Conservation (phyloP, 768 basidiomycete species). For the Brasilioporus rufonigricans region DNA sequence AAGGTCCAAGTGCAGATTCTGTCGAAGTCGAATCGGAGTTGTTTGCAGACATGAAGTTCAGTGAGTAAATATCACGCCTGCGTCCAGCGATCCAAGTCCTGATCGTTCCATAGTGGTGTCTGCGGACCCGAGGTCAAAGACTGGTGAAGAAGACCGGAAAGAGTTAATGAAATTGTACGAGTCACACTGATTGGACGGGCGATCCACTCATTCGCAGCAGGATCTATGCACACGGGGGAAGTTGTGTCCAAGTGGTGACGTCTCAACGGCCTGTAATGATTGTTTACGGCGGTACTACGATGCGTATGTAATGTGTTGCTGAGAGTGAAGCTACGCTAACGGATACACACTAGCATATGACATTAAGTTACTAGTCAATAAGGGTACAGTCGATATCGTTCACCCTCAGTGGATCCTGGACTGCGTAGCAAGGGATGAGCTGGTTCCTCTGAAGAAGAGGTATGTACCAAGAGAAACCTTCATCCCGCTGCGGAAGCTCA, state of each 20-base stretch:
- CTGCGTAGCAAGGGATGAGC: constrained; percentile 58
- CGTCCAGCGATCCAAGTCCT: not conserved
- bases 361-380: constrained; percentile 67
- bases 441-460: constrained; percentile 67
- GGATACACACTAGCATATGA: constrained; percentile 54
- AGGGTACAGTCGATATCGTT: constrained; percentile 68
- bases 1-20: constrained; percentile 60
- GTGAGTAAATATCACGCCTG: constrained; percentile 42
- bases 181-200: not conserved
- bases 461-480: constrained; percentile 26
- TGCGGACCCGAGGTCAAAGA: constrained; percentile 70
- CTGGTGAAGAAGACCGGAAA: constrained; percentile 64
- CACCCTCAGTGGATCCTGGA: constrained; percentile 81
- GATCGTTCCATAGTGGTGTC: constrained; percentile 54
- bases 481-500: not conserved
- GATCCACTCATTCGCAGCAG: constrained; percentile 35
- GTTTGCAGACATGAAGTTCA: constrained; percentile 76
- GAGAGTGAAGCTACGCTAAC: not conserved
- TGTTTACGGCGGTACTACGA: constrained; percentile 67
- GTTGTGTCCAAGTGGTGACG: constrained; percentile 57
- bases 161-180: constrained; percentile 66
- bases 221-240: constrained; percentile 70
- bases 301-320: constrained; percentile 47
- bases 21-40: constrained; percentile 60
- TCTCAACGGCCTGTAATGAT: constrained; percentile 53